A percentile compares a stretch with the other conserved stretches of the same genome.
phyloP scores from a whole-genome alignment of 2,329 filamentous ascomycete species.

The Peltaster fructicola region DNA sequence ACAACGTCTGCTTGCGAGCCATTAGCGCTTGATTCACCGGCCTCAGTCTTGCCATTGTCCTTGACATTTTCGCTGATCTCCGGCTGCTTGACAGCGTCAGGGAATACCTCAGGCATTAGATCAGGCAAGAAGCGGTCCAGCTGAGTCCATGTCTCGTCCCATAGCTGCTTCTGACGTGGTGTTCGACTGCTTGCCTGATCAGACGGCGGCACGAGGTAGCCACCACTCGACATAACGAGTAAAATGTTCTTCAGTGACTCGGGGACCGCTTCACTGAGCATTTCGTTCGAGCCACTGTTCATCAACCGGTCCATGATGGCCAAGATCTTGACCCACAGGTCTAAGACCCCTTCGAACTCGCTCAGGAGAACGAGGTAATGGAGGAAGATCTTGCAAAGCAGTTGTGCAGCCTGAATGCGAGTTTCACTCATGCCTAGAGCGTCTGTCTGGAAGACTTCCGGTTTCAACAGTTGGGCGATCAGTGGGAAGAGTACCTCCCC shows the following conservation, averaged over 20 bases:
- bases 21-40: too few relatives aligned
- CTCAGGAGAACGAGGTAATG: slow-evolving; percentile 77
- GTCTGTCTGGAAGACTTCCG: slow-evolving; percentile 84
- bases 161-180: slow-evolving; percentile 34
- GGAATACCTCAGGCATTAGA: slow-evolving; percentile 42
- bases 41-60: too few relatives aligned
- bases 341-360: slow-evolving; percentile 74
- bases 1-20: too few relatives aligned
- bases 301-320: slow-evolving; percentile 91
- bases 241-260: slow-evolving; percentile 94
- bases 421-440: slow-evolving; percentile 91
- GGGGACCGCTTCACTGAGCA: slow-evolving; percentile 78
- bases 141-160: slow-evolving; percentile 43
- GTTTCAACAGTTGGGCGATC: slow-evolving; percentile 72
- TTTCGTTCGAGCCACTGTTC: slow-evolving; percentile 74
- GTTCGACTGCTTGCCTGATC: slow-evolving; percentile 15
- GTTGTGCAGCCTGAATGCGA: slow-evolving; percentile 71
- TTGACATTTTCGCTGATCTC: too few relatives aligned
- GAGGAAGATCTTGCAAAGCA: slow-evolving; percentile 88
- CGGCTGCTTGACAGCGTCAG: slow-evolving; percentile 21
- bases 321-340: slow-evolving; percentile 81
- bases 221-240: slow-evolving; percentile 83
- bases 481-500: slow-evolving; percentile 84
- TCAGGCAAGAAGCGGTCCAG: slow-evolving; percentile 43
- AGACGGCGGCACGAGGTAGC: slow-evolving; percentile 56